phyloP scores from a whole-genome alignment of 352 stramenopile genomes.

The Phytophthora citrophthora region DNA sequence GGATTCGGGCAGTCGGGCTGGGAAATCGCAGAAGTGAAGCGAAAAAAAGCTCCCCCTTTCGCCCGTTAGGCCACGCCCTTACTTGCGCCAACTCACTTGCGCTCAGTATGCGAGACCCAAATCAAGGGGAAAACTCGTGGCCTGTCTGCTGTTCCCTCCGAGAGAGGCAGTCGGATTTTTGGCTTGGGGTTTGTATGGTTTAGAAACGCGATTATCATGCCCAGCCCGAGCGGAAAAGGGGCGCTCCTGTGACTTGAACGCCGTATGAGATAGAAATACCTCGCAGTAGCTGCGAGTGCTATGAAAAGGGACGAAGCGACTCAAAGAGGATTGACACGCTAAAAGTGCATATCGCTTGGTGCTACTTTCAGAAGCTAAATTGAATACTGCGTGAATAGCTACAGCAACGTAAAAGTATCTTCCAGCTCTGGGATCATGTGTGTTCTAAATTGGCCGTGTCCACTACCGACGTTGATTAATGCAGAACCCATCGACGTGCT shows the following conservation, averaged over 20 bases:
- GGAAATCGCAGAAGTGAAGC: constrained; percentile 34
- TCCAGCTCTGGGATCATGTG: no score
- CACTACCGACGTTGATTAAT: not conserved
- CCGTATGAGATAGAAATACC: constrained; percentile 9
- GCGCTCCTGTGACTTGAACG: not conserved
- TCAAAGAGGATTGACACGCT: not conserved
- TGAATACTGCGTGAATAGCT: no score
- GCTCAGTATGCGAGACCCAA: constrained; percentile 14
- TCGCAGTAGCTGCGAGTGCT: no score
- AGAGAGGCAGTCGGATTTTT: constrained; percentile 41
- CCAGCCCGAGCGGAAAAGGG: no score
- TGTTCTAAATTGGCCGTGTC: not conserved
- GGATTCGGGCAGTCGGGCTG: constrained; percentile 32
- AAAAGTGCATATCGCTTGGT: not conserved
- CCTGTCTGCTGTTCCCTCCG: constrained; percentile 31
- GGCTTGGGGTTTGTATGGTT: constrained; percentile 22
- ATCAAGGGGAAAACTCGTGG: constrained; percentile 21
- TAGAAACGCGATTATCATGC: constrained; percentile 18
- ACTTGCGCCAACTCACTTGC: constrained; percentile 21
- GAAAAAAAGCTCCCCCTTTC: constrained; percentile 38
- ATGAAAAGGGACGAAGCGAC: not conserved
- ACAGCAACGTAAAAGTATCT: no score
- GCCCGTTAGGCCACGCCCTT: constrained; percentile 18
- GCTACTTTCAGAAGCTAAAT: no score
- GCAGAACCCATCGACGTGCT: not conserved